These are phyloP conservation scores for Ulmus americana DNA, from an alignment of 331 rosid genomes.

Conservation along the genomic window DNA sequence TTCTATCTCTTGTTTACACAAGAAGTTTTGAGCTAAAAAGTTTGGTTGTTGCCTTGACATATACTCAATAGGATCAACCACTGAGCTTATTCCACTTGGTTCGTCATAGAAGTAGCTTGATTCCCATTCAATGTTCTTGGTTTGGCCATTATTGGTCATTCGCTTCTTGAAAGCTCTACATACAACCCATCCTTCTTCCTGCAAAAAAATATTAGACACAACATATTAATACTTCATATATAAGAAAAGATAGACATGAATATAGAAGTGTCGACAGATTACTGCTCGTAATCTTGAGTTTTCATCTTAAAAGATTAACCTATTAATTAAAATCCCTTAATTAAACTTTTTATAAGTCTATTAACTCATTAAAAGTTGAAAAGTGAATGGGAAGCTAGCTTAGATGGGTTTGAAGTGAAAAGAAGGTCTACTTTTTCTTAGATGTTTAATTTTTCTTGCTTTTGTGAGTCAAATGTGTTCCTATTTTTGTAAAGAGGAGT, in stretches of 20 bases:
- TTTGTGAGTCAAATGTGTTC: conserved; percentile 19
- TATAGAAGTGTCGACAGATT: too few species aligned
- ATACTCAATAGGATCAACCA: conserved; percentile 44
- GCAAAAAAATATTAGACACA: conserved; percentile 7
- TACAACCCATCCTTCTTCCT: conserved; percentile 99
- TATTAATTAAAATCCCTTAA: too few species aligned
- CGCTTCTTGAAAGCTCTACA: conserved; percentile 96
- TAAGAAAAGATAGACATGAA: too few species aligned
- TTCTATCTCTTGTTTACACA: conserved; percentile 81
- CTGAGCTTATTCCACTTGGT: conserved; percentile 32
- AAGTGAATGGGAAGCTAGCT: conserved; percentile 16
- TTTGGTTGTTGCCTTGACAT: conserved; percentile 38
- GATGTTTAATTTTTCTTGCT: conserved; percentile 6
- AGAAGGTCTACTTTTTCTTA: conserved; percentile 14
- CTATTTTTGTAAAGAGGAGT: conserved; percentile 26
- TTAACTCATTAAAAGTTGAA: background rate
- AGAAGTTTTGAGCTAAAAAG: conserved; percentile 36
- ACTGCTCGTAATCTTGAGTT: too few species aligned
- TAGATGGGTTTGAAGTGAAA: conserved; percentile 5
- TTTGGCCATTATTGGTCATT: conserved; percentile 37
- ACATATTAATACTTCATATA: too few species aligned
- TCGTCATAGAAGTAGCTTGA: conserved; percentile 62
- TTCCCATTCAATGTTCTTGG: conserved; percentile 61
- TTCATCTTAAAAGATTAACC: too few species aligned
- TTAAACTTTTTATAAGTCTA: too few species aligned